Base-by-base conservation (phyloP, 352 stramenopile genomes). In the Globisporangium ultimum region DNA sequence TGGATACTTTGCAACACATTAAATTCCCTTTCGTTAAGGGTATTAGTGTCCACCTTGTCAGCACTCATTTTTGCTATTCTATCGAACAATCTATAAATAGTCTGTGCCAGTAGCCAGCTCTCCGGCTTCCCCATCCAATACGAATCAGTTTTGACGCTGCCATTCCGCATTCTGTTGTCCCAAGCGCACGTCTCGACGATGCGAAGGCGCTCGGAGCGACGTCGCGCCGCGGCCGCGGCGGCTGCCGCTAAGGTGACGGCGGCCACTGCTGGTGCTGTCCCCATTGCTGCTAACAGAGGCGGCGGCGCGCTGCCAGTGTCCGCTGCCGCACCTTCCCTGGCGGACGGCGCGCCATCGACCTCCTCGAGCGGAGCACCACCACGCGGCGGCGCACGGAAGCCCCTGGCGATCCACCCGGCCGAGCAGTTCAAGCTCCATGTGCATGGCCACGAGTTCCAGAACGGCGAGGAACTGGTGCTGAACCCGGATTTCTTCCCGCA, bases 401-500 rank as follows among this genome's bases (percentile, higher is more conserved):
- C 77, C 66, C 68, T 72, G 48, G 65, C 55, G 48, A 66, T 82
- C 46, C 76, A 84, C 21, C 69, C 76, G 6, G 72, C 74, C 3
- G 74, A 70, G 14, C 76, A 87, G 66, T 84, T 91, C 59, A 93
- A 95, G 57, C 66, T 95, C 34, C 82, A 89, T 58, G 83, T 93
- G 51, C 85, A 91, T 64, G 73, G 84, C 41, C 81, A 85, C 67
- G 85, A 95, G 65, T 92, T 95, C 63, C 81, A 89, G 56, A 81
- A 74, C 61, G 81, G 81, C 21, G 85, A 90, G 48, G 83, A 93
- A 62, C 76, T 95, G 24, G 77, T 92, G 42, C 63, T 95, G 21
- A 95, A 95, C 49, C 80, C 79, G 4, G 85, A 95, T 36, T 84
- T 66, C 58, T 90, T 95, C 61, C 80, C 80, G n/a, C 71, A 87